A percentile compares a stretch with the other conserved stretches of the same genome.
Conservation (phyloP, 2,329 filamentous ascomycete genomes). For the Aureobasidium mangrovei region DNA sequence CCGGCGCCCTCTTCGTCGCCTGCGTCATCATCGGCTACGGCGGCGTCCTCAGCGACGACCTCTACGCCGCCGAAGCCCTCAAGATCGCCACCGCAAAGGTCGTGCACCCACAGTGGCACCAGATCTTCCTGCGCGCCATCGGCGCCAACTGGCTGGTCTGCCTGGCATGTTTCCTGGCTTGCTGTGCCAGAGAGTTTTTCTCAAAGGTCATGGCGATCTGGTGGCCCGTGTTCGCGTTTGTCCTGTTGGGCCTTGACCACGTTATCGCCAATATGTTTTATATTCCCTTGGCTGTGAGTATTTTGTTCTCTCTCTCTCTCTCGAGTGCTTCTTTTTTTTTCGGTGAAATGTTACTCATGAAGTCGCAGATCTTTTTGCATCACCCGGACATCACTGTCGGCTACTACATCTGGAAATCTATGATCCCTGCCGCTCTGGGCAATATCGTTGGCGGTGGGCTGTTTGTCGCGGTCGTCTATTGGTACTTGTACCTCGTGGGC, state of each 20-base stretch:
- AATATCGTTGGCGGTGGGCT: conserved; percentile 47
- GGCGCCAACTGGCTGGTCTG: conserved; percentile 42
- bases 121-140: conserved; percentile 47
- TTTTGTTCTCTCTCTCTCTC: neutral
- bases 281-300: conserved; percentile 32
- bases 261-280: conserved; percentile 48
- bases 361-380: conserved; percentile 36
- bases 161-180: conserved; percentile 41
- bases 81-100: conserved; percentile 42
- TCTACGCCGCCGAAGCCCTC: conserved; percentile 38
- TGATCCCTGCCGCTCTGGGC: conserved; percentile 45
- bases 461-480: conserved; percentile 45
- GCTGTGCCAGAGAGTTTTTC: conserved; percentile 42
- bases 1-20: conserved; percentile 25
- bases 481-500: conserved; percentile 31
- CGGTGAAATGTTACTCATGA: neutral
- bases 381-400: conserved; percentile 38
- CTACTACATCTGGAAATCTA: conserved; percentile 50
- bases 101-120: conserved; percentile 40
- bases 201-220: conserved; percentile 49
- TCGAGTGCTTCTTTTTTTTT: neutral
- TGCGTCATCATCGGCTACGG: conserved; percentile 25
- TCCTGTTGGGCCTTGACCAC: conserved; percentile 41
- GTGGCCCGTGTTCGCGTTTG: conserved; percentile 49
- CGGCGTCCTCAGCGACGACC: conserved; percentile 25